These are phyloP conservation scores for Cardamine resedifolia DNA, from an alignment of 345 rosid genomes.

Conservation along the genomic window DNA sequence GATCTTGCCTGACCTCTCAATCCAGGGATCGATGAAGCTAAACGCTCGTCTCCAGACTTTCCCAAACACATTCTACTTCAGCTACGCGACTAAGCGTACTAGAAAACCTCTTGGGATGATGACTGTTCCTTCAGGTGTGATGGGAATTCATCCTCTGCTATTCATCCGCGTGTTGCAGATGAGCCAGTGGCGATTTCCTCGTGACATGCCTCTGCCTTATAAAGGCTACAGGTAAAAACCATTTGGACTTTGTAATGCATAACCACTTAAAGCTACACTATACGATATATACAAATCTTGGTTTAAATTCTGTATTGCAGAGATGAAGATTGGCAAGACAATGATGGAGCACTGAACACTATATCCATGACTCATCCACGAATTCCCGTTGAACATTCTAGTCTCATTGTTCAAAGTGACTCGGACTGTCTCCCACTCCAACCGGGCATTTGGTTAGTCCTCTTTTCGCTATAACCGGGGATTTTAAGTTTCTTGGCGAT, in stretches of 20 bases:
- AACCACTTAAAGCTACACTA: conserved; percentile 4
- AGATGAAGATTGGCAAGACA: conserved; percentile 96
- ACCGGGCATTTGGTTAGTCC: conserved; percentile 89
- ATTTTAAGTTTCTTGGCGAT: not conserved
- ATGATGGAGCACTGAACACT: conserved; percentile 94
- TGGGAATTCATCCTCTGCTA: conserved; percentile 81
- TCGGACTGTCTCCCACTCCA: conserved; percentile 63
- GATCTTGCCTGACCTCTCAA: conserved; percentile 93
- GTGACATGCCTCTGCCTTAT: conserved; percentile 65
- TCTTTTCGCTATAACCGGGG: not conserved
- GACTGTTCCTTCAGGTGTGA: conserved; percentile 75
- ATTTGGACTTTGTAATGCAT: not conserved
- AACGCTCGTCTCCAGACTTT: conserved; percentile 66
- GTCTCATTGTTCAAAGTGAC: conserved; percentile 49
- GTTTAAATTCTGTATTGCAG: conserved; percentile 36
- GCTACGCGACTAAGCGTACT: conserved; percentile 88
- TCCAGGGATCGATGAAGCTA: conserved; percentile 71
- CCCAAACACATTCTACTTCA: conserved; percentile 80
- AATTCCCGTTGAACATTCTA: conserved; percentile 73
- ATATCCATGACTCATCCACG: conserved; percentile 95
- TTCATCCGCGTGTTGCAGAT: conserved; percentile 85
- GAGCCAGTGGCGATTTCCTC: conserved; percentile 78
- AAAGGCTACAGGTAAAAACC: conserved; percentile 77
- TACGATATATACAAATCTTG: not conserved
- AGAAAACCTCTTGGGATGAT: conserved; percentile 52